phyloP scores from a whole-genome alignment of 192 early-diverging fungal species.

The Thamnidium elegans region DNA sequence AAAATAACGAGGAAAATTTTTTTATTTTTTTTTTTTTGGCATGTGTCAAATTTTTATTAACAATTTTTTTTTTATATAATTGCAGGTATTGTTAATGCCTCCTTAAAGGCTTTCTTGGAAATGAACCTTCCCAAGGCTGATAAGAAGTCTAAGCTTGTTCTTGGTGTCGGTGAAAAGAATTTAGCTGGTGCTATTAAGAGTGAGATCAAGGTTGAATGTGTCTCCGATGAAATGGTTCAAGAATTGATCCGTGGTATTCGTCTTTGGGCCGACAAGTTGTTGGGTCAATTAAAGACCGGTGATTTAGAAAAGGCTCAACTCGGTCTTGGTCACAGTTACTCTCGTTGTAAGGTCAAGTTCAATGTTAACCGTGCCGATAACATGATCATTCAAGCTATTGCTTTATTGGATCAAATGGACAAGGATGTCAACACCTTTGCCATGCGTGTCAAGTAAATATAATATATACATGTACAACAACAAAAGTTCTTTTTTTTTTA shows the following conservation, averaged over 20 bases:
- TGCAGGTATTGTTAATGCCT: constrained; percentile 79
- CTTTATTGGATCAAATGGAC: constrained; percentile 94
- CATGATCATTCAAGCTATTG: constrained; percentile 93
- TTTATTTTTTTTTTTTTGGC: neutral
- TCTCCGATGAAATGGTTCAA: constrained; percentile 75
- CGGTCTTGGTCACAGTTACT: constrained; percentile 97
- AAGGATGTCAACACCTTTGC: constrained; percentile 98
- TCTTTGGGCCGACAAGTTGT: constrained; percentile 83
- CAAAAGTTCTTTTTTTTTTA: neutral
- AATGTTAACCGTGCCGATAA: constrained; percentile 98
- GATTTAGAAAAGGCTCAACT: constrained; percentile 93
- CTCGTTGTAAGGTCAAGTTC: constrained; percentile 99
- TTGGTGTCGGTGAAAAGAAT: constrained; percentile 88
- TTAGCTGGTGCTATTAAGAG: constrained; percentile 77
- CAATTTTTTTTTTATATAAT: too few relatives aligned
- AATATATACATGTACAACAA: neutral
- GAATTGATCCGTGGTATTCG: constrained; percentile 96
- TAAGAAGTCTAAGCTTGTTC: constrained; percentile 69
- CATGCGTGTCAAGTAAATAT: constrained; percentile 78
- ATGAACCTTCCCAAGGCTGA: constrained; percentile 84
- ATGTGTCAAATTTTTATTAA: neutral
- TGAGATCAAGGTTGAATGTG: constrained; percentile 73
- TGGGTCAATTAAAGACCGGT: constrained; percentile 86
- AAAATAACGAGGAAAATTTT: neutral
- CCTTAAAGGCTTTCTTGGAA: constrained; percentile 92